Conservation (phyloP, 371 early-diverging fungal species). For the Mortierella sp. region DNA sequence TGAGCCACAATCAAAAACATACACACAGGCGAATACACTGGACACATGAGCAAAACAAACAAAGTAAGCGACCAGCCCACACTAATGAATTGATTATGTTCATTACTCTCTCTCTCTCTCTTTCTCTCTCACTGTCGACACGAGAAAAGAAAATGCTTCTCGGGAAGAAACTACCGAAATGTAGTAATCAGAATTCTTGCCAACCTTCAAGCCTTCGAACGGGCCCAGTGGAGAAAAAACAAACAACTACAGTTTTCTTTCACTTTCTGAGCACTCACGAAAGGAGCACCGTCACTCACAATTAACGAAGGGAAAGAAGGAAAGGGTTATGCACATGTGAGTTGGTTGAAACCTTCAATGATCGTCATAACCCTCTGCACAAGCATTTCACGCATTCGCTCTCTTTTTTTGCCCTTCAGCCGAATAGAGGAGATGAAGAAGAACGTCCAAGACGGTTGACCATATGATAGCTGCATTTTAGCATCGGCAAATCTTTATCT, state of each 20-base stretch:
- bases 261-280: neutral
- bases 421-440: neutral
- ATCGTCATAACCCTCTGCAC: neutral
- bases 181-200: slow-evolving; percentile 61
- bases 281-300: neutral
- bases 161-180: slow-evolving; percentile 40
- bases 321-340: neutral
- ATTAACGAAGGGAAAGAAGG: no score
- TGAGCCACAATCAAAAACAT: neutral
- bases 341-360: neutral
- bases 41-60: slow-evolving; percentile 5
- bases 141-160: neutral
- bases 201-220: neutral
- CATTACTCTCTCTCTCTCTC: neutral
- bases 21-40: neutral
- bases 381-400: neutral
- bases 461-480: neutral
- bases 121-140: no score
- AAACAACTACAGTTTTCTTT: neutral
- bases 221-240: neutral
- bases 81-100: neutral
- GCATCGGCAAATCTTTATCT: neutral
- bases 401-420: neutral
- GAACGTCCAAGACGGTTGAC: neutral
- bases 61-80: neutral